Evolutionary conservation across 495 filamentous ascomycete species (phyloP).

Genomic region (Sphaerosporella brunnea): DNA sequence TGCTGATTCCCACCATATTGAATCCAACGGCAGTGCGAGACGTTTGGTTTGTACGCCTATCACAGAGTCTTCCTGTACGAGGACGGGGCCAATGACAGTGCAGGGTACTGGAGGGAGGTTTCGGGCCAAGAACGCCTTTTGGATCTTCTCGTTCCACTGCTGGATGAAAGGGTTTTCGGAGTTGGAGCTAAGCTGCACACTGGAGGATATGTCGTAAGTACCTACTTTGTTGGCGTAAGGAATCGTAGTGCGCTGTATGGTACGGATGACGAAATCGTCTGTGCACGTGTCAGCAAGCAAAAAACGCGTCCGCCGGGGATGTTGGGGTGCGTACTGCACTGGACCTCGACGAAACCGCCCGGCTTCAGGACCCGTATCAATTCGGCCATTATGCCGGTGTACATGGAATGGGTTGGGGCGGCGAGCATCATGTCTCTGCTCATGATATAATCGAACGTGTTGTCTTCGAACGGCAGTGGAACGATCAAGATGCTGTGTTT

Average conservation of each 20-base stretch:
- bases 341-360: constrained; percentile 63
- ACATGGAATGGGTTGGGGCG: constrained; percentile 40
- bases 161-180: constrained; percentile 65
- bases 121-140: constrained; percentile 53
- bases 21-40: constrained; percentile 69
- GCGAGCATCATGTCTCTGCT: constrained; percentile 70
- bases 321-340: constrained; percentile 20
- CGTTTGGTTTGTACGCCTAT: constrained; percentile 52
- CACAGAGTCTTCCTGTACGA: constrained; percentile 71
- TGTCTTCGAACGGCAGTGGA: constrained; percentile 63
- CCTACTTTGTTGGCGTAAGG: constrained; percentile 41
- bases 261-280: constrained; percentile 34
- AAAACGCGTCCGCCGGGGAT: constrained; percentile 30
- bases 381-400: constrained; percentile 52
- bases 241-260: constrained; percentile 13
- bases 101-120: constrained; percentile 61
- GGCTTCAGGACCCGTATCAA: constrained; percentile 57
- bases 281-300: constrained; percentile 59
- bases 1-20: constrained; percentile 66
- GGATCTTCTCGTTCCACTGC: constrained; percentile 69
- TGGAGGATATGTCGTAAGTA: constrained; percentile 67
- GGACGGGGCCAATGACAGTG: constrained; percentile 53
- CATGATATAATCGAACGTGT: constrained; percentile 78
- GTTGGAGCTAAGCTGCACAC: constrained; percentile 56
- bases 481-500: constrained; percentile 64